Conservation (phyloP, 352 stramenopile species). For the Phytophthora niederhauseri region DNA sequence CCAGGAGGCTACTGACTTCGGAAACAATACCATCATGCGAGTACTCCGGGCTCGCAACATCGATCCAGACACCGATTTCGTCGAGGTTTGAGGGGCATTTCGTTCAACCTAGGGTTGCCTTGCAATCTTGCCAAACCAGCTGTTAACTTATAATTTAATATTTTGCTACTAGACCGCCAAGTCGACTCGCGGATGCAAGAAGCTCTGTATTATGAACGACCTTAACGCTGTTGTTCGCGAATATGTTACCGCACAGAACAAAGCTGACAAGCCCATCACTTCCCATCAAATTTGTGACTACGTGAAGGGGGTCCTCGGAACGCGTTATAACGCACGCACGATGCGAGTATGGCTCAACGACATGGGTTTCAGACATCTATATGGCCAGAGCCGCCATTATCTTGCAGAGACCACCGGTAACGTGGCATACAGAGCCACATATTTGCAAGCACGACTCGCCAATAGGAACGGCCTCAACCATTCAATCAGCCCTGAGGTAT, state of each 20-base stretch:
- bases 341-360: constrained; percentile 1
- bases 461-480: neutral
- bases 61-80: constrained; percentile 11
- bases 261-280: constrained; percentile 6
- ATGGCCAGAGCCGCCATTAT: constrained; percentile 6
- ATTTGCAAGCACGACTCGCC: neutral
- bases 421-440: constrained; percentile 11
- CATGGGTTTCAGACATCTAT: constrained; percentile 9
- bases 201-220: neutral
- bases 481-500: constrained; percentile 13
- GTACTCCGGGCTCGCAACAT: constrained; percentile 7
- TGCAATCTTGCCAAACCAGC: neutral
- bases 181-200: constrained; percentile 4
- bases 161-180: neutral
- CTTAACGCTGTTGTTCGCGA: constrained; percentile 11
- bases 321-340: neutral
- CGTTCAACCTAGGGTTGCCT: constrained; percentile 4
- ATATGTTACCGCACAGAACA: constrained; percentile 9
- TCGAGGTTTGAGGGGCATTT: constrained; percentile 9
- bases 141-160: constrained; percentile 8
- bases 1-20: constrained; percentile 5
- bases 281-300: constrained; percentile 3
- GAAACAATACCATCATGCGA: constrained; percentile 11
- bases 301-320: neutral
- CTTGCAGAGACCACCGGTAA: constrained; percentile 4